Conservation (phyloP, 1,284 basidiomycete species). For the Sporisorium reilianum region DNA sequence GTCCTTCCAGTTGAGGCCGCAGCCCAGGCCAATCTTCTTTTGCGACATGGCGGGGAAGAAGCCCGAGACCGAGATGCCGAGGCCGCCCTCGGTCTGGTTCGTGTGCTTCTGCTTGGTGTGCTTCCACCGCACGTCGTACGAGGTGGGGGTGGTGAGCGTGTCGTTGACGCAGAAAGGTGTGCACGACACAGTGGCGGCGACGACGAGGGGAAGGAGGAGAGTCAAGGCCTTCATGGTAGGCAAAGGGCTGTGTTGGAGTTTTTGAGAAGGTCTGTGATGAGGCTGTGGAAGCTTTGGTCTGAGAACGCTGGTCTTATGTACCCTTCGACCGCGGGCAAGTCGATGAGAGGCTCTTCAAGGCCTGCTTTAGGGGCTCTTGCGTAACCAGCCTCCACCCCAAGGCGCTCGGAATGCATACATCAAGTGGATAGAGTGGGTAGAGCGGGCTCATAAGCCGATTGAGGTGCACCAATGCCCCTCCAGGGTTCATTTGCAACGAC, state of each 20-base stretch:
- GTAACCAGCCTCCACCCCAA: no score
- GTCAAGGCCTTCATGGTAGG: slow-evolving; percentile 6
- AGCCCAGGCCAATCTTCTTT: slow-evolving; percentile 23
- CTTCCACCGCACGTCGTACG: slow-evolving; percentile 13
- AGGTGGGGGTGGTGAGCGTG: background rate
- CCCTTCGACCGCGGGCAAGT: background rate
- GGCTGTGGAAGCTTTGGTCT: background rate
- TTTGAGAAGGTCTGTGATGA: background rate
- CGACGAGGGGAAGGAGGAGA: slow-evolving; percentile 13
- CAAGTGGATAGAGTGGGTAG: no score
- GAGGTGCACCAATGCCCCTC: background rate
- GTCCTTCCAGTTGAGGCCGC: slow-evolving; percentile 28
- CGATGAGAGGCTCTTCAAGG: background rate
- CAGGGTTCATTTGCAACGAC: slow-evolving; percentile 3
- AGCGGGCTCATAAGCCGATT: background rate
- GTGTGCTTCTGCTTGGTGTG: slow-evolving; percentile 1
- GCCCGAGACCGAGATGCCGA: slow-evolving; percentile 25
- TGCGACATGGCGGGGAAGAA: slow-evolving; percentile 23
- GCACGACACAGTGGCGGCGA: background rate
- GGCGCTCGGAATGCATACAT: no score
- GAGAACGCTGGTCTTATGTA: background rate
- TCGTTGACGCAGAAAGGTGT: background rate
- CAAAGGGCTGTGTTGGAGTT: background rate
- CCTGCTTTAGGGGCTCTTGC: background rate
- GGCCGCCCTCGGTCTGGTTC: slow-evolving; percentile 6